Evolutionary conservation across 164 flowering plant genomes (phyloP).

Genomic region (Vitis rupestris): DNA sequence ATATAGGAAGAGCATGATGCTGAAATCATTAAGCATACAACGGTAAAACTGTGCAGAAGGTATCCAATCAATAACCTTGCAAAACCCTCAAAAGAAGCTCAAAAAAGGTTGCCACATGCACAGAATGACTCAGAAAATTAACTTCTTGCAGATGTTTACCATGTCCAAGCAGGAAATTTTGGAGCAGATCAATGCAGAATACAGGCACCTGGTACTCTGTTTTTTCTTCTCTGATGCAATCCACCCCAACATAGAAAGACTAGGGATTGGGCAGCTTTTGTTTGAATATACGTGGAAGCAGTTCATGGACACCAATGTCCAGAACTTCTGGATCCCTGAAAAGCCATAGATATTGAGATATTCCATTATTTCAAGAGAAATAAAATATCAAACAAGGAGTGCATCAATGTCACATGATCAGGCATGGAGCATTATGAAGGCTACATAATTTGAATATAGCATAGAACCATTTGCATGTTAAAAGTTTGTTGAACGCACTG

Average conservation of each 20-base stretch:
- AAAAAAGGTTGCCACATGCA: no score
- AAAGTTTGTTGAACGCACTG: background rate
- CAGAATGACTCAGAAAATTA: background rate
- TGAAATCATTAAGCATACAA: background rate
- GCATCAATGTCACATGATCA: background rate
- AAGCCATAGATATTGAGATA: background rate
- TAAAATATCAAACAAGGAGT: background rate
- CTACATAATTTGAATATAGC: background rate
- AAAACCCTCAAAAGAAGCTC: background rate
- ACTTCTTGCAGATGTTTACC: background rate
- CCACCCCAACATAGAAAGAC: background rate
- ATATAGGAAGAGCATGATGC: background rate
- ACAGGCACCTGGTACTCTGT: background rate
- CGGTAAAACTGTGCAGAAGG: background rate
- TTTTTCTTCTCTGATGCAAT: background rate
- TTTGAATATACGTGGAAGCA: slow-evolving; percentile 78
- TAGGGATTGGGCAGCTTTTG: slow-evolving; percentile 19
- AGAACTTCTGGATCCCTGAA: slow-evolving; percentile 78
- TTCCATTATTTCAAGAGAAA: background rate
- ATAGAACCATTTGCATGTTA: background rate
- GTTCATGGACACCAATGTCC: slow-evolving; percentile 68
- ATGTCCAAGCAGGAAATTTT: slow-evolving; percentile 9
- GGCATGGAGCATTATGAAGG: background rate
- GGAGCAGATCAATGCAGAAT: background rate
- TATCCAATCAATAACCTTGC: background rate